Evolutionary conservation across 495 filamentous ascomycete genomes (phyloP), one percentile per base, ranked within the genome.

Genomic region (Coniosporium apollinis): DNA sequence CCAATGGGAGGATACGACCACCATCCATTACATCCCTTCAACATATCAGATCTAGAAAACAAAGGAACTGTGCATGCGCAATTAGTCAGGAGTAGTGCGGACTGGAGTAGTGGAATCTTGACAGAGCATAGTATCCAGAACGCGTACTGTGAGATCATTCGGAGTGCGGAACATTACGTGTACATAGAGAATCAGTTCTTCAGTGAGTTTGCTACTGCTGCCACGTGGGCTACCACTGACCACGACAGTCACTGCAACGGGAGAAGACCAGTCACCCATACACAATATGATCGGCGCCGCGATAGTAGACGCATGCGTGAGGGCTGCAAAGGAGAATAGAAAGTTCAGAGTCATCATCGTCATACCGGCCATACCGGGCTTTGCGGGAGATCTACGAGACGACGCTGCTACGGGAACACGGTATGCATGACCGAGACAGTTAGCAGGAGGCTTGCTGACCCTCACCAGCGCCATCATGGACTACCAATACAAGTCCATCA

Each of bases 181-280:
- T 96, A 96, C 57, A 94, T 94, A 42, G 86, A 94, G 55, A 96
- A 96, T 46, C 87, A 96, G 44, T 94, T 94, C 63, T 94, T 96
- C 66, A 89, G 66, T 56, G 50, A 47, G 43, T 34, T 30, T 30
- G 17, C 11, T 4, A 4, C 10, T 16, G 1, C 7, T 15, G 13
- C 5, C 18, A 20, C 13, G 18, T 16, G 1, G 28, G 21, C 26
- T 30, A 4, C 17, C 8, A 18, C 37, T 40, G 37, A 38, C 31
- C 6, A 13, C 19, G 3, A 19, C 22, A 70, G 72, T 92, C 48
- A 92, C 86, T 8, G 84, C 87, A 6, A 96, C 87, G 1, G 84
- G 87, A 9, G 79, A 87, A 18, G 51, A 92, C 22, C 86, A 94
- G 55, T 55, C 59, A 0, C 87, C 86, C 1, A 72, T 94, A 30